These are phyloP conservation scores for Coniophora puteana DNA, from an alignment of 1,284 basidiomycete genomes.

Conservation along the genomic window DNA sequence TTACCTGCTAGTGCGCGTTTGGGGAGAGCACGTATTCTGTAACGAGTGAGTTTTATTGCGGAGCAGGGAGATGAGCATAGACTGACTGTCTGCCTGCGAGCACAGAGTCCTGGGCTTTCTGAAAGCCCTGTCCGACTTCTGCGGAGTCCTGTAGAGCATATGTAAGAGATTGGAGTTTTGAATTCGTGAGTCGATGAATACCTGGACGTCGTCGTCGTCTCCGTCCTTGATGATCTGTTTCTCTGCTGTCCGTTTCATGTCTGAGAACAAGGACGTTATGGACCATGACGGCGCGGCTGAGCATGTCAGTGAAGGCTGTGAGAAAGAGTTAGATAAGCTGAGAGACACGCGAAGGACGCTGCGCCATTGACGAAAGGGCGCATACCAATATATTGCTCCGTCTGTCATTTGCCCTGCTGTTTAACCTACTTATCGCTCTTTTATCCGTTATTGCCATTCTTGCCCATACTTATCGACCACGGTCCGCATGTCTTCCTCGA, in stretches of 20 bases:
- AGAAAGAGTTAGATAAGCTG: constrained; percentile 20
- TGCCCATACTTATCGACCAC: constrained; percentile 2
- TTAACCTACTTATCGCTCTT: no score
- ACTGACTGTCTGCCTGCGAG: constrained; percentile 51
- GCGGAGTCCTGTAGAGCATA: constrained; percentile 35
- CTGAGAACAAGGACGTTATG: constrained; percentile 12
- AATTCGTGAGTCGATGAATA: constrained; percentile 10
- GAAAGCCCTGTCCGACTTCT: constrained; percentile 40
- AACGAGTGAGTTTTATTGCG: constrained; percentile 11
- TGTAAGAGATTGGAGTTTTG: no score
- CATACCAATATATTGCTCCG: no score
- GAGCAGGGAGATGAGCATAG: neutral
- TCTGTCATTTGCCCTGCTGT: no score
- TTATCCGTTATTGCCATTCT: constrained; percentile 8
- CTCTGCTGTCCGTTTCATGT: constrained; percentile 76
- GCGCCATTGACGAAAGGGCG: no score
- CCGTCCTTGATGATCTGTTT: constrained; percentile 66
- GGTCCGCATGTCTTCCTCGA: constrained; percentile 47
- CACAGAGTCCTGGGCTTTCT: constrained; percentile 51
- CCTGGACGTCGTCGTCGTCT: constrained; percentile 31
- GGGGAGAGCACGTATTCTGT: constrained; percentile 56
- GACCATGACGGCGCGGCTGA: constrained; percentile 6
- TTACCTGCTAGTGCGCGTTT: constrained; percentile 35
- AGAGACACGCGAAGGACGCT: constrained; percentile 1
- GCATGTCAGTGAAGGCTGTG: neutral